Conservation (phyloP, 1,284 basidiomycete genomes). For the Phenoliferia sp. region DNA sequence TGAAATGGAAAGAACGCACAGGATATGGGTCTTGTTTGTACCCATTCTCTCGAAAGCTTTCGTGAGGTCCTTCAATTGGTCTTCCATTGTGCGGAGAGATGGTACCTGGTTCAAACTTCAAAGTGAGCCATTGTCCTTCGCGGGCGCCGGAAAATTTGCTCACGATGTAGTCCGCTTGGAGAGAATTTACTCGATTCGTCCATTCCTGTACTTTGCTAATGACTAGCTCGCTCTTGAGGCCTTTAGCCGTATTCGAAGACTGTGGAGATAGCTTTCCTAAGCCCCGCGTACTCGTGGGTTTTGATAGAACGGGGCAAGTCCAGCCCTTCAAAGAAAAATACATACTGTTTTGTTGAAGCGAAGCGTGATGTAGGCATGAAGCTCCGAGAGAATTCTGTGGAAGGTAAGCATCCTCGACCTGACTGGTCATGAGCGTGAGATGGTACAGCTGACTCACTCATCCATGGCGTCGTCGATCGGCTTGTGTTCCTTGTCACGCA, state of each 20-base stretch:
- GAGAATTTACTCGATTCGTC: not conserved
- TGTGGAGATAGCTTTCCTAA: not conserved
- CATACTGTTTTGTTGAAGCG: not conserved
- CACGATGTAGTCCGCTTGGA: not conserved
- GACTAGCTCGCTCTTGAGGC: not conserved
- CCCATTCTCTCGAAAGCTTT: not conserved
- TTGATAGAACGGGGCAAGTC: not conserved
- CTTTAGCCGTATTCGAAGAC: not conserved
- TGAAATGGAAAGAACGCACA: not conserved
- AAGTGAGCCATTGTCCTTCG: not conserved
- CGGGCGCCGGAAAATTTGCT: not conserved
- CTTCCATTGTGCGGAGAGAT: not conserved
- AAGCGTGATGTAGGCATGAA: not conserved
- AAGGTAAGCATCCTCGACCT: not conserved
- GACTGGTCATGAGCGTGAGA: not conserved
- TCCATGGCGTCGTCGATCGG: not conserved
- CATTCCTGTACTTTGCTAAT: not conserved
- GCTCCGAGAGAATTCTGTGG: not conserved
- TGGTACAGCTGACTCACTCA: not conserved
- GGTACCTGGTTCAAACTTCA: not conserved
- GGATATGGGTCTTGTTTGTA: not conserved
- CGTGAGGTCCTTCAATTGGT: not conserved
- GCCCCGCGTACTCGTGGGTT: not conserved
- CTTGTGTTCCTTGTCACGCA: not conserved
- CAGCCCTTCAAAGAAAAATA: no score